A percentile compares a stretch with the other conserved stretches of the same genome.
phyloP scores from a whole-genome alignment of 164 flowering plant species.

The Cinnamomum chago region DNA sequence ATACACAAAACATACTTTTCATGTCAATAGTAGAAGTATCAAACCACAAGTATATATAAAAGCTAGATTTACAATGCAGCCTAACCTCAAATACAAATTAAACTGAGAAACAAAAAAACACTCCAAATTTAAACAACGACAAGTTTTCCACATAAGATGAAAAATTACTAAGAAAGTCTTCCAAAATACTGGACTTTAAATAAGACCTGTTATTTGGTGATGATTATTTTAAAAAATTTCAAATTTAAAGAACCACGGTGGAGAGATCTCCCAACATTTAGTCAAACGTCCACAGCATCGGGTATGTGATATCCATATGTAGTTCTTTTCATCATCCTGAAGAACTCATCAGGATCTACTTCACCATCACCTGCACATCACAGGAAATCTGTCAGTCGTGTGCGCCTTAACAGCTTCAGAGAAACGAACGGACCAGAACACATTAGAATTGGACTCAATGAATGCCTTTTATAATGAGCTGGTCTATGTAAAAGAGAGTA shows the following conservation, averaged over 20 bases:
- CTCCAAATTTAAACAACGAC: background rate
- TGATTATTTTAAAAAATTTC: background rate
- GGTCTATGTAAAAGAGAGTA: too few species aligned
- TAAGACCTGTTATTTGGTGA: background rate
- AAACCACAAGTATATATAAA: background rate
- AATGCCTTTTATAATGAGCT: too few species aligned
- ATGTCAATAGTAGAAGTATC: too few species aligned
- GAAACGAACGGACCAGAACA: background rate
- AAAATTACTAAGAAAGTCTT: background rate
- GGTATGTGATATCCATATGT: constrained; percentile 4
- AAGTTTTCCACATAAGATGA: background rate
- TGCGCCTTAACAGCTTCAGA: background rate
- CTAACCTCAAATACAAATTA: background rate
- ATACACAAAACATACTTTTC: background rate
- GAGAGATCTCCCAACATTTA: background rate
- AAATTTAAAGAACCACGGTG: background rate
- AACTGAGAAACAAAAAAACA: background rate
- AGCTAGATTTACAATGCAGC: background rate
- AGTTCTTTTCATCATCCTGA: constrained; percentile 87
- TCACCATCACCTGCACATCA: constrained; percentile 70
- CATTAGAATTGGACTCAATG: too few species aligned
- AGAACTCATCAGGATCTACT: constrained; percentile 70
- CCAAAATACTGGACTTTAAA: background rate
- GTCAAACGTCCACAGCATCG: background rate
- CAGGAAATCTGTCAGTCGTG: background rate